These are phyloP conservation scores for Aspergillus udagawae DNA, from an alignment of 2,329 filamentous ascomycete species.

Conservation along the genomic window DNA sequence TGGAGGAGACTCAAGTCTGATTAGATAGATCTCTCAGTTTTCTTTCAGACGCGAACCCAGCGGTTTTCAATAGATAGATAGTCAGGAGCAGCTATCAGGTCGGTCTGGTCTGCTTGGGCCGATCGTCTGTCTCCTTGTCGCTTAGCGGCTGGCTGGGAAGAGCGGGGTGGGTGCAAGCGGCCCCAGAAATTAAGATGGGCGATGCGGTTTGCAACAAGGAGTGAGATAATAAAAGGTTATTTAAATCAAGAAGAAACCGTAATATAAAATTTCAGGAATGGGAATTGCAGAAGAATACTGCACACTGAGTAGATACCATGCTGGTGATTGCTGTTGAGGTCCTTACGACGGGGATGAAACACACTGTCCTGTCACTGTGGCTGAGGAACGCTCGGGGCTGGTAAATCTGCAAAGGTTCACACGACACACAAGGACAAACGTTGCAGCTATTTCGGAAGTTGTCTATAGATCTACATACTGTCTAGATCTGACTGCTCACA, in stretches of 20 bases:
- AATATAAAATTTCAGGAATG: not conserved
- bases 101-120: conserved; percentile 23
- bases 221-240: not conserved
- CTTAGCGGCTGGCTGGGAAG: conserved; percentile 36
- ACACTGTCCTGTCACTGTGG: conserved; percentile 8
- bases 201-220: not conserved
- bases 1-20: conserved; percentile 8
- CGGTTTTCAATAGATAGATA: conserved; percentile 9
- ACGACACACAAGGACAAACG: not conserved
- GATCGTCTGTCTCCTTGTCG: conserved; percentile 38
- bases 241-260: not conserved
- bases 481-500: not conserved
- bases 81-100: conserved; percentile 14
- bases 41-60: conserved; percentile 16
- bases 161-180: conserved; percentile 29
- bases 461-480: not conserved
- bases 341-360: not conserved
- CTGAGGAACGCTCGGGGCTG: conserved; percentile 16
- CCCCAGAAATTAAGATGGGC: conserved; percentile 14
- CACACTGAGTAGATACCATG: not conserved
- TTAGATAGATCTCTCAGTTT: conserved; percentile 5
- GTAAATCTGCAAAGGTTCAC: not conserved
- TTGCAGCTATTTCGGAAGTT: not conserved
- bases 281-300: not conserved
- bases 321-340: not conserved